phyloP scores from a whole-genome alignment of 2,329 filamentous ascomycete genomes.

The Drechslerella coelobrocha region DNA sequence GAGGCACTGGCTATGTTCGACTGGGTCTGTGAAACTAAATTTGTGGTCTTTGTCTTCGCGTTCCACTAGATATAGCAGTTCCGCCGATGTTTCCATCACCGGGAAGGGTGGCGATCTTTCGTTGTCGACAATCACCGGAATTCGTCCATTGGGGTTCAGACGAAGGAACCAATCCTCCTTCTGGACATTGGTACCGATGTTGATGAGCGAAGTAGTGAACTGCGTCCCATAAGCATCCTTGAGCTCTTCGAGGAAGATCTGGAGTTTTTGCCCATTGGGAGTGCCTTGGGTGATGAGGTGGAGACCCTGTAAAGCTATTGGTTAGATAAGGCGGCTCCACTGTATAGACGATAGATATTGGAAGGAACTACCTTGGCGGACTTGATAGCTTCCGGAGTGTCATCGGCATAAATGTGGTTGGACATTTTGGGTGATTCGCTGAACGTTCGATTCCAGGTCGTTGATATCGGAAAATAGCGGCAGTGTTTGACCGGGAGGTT shows the following conservation, averaged over 20 bases:
- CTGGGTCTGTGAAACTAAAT: constrained; percentile 64
- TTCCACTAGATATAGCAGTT: constrained; percentile 65
- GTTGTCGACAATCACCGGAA: constrained; percentile 64
- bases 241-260: constrained; percentile 66
- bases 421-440: constrained; percentile 56
- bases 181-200: constrained; percentile 64
- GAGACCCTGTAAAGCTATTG: constrained; percentile 57
- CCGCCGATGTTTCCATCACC: constrained; percentile 64
- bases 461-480: not conserved
- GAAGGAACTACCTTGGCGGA: constrained; percentile 58
- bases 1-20: constrained; percentile 62
- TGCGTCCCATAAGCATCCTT: constrained; percentile 62
- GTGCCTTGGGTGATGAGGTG: constrained; percentile 64
- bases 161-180: constrained; percentile 66
- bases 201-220: constrained; percentile 62
- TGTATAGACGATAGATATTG: not conserved
- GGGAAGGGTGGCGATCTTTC: constrained; percentile 62
- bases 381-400: constrained; percentile 61
- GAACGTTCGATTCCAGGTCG: not conserved
- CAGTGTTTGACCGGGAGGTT: not conserved
- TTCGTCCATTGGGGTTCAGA: constrained; percentile 62
- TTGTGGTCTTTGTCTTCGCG: constrained; percentile 61
- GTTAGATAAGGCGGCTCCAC: not conserved
- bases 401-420: constrained; percentile 60
- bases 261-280: constrained; percentile 64